phyloP scores from a whole-genome alignment of 192 early-diverging fungal genomes.

The Linnemannia hyalina region DNA sequence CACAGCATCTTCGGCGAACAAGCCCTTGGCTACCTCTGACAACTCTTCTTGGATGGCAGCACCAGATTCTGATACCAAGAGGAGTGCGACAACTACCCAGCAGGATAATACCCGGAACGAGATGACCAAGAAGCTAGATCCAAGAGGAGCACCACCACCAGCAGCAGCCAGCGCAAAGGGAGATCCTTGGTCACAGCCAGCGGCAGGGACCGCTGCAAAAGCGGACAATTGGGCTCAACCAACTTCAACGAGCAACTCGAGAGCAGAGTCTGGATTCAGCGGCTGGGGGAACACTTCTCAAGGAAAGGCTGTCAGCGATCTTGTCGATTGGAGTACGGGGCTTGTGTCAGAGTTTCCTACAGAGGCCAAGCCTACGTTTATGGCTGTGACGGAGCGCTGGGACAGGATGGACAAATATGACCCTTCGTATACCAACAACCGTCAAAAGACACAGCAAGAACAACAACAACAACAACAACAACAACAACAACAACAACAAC shows the following conservation, averaged over 20 bases:
- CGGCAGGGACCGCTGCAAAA: background rate
- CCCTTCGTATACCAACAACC: background rate
- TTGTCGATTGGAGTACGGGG: constrained; percentile 45
- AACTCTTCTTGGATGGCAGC: background rate
- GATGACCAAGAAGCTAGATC: background rate
- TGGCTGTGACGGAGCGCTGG: constrained; percentile 23
- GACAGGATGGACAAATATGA: background rate
- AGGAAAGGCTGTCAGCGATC: constrained; percentile 4
- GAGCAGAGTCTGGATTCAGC: background rate
- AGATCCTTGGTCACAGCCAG: background rate
- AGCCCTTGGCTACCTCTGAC: background rate
- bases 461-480: background rate
- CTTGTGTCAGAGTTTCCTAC: constrained; percentile 30
- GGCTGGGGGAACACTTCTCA: background rate
- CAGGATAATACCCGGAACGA: background rate
- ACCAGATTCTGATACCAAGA: background rate
- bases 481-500: background rate
- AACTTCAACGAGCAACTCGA: background rate
- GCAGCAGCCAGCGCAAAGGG: background rate
- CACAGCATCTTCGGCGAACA: background rate
- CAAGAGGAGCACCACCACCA: background rate
- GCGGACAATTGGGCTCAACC: background rate
- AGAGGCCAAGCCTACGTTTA: constrained; percentile 26
- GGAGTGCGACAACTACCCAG: background rate
- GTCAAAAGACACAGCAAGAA: background rate